Conservation (phyloP, 176 grass and related monocot genomes). For the Cenchrus fungigraminus region DNA sequence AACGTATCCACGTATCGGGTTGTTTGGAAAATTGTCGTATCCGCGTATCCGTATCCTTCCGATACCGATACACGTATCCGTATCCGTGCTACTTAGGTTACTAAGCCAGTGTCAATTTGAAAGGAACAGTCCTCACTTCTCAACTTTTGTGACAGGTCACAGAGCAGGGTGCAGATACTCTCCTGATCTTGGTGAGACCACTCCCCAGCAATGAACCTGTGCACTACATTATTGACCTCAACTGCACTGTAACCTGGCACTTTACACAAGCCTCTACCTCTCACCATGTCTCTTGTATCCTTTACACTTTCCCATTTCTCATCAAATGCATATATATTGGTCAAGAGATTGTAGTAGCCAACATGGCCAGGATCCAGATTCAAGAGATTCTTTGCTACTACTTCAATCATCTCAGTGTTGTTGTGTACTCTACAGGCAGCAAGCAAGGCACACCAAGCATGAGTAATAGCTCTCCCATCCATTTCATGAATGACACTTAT, state of each 20-base stretch:
- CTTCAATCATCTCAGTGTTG: conserved; percentile 44
- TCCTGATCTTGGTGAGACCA: conserved; percentile 37
- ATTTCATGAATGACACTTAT: conserved; percentile 41
- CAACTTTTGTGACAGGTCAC: conserved; percentile 30
- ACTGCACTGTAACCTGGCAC: conserved; percentile 57
- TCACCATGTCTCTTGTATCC: conserved; percentile 36
- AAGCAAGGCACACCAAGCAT: conserved; percentile 74
- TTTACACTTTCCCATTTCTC: conserved; percentile 57
- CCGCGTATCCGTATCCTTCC: too few species aligned
- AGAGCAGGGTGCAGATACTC: conserved; percentile 36
- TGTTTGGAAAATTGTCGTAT: too few species aligned
- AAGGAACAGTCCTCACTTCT: conserved; percentile 10
- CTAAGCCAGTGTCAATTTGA: background rate
- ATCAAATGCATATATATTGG: conserved; percentile 71
- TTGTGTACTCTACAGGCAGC: conserved; percentile 61
- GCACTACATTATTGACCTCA: conserved; percentile 41
- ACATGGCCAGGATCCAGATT: conserved; percentile 47
- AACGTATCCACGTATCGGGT: too few species aligned
- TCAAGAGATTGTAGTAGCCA: conserved; percentile 69
- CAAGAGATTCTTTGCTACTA: conserved; percentile 48
- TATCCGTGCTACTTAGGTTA: too few species aligned
- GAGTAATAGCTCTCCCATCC: conserved; percentile 37
- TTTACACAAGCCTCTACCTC: conserved; percentile 49
- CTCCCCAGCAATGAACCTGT: conserved; percentile 44
- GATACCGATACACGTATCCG: too few species aligned